Base-by-base conservation (phyloP, 768 basidiomycete species). In the Mycena sanguinolenta region DNA sequence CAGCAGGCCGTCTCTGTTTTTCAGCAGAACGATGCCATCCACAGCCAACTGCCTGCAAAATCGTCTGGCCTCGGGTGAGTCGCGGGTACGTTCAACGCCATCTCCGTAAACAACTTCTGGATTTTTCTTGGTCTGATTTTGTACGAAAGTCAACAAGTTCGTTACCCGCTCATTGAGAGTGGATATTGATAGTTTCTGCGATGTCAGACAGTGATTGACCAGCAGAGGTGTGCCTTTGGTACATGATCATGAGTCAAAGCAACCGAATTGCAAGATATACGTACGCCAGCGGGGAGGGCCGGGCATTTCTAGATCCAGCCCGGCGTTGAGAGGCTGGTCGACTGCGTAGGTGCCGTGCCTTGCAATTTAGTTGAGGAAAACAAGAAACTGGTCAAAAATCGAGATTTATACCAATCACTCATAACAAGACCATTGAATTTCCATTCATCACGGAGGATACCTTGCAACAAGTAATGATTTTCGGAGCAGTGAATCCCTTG, bases 281-380 rank as follows among this genome's bases (percentile, higher is more conserved):
- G 84, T 88, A 61, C 93, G 86, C 92, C 91, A 93, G 50, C 91
- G 89, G 67, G 90, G 88, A 23, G 87, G 86, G 2, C 93, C 92
- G 3, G 92, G 92, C 92, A 92, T 93, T 79, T 93, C 92, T 36
- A 95, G 86, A 76, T 94, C 91, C 30, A 94, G 82, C 6, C 93
- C 92, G 17, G 92, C 92, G 74, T 94, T 94, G 62, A 93, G 80
- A 14, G 87, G 79, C 65, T 87, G 84, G 70, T 90, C 90, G n/a
- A 91, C 85, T 28, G 90, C 87, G 76, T 94, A 94, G 0, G 89
- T 86, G 19, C 93, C 93, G 74, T 88, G 90, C 92, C 91, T 92
- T 63, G 39, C 16, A 61, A 46, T 36, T 63, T 14, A 65, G 46
- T 39, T 42, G 21, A 54, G 54, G n/a, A 30, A 13, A 27, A 16